These are phyloP conservation scores for Craspedostauros australis DNA, from an alignment of 108 stramenopile species.

Conservation along the genomic window DNA sequence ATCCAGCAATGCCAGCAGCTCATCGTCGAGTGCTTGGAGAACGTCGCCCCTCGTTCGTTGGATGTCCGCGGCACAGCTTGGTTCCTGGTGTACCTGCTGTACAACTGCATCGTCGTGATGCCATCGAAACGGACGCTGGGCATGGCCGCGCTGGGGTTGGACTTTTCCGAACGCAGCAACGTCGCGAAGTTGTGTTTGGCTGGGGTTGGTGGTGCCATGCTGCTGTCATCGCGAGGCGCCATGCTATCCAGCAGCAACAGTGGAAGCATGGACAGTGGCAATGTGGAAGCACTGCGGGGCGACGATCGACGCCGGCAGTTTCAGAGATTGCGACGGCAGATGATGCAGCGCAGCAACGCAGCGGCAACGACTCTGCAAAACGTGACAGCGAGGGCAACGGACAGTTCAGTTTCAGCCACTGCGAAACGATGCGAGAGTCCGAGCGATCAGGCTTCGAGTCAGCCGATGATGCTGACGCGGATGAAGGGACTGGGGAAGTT, in stretches of 20 bases:
- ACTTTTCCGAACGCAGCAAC: neutral
- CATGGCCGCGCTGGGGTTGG: conserved; percentile 27
- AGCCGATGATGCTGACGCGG: too few species aligned
- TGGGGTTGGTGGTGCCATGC: neutral
- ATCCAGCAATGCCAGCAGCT: conserved; percentile 19
- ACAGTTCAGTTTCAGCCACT: too few species aligned
- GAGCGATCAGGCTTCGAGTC: too few species aligned
- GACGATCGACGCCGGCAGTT: conserved; percentile 14
- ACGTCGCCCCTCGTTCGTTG: neutral
- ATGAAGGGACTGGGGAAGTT: too few species aligned
- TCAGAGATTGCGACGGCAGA: conserved; percentile 18
- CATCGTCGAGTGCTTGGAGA: conserved; percentile 1
- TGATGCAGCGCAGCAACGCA: conserved; percentile 26
- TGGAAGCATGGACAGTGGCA: neutral
- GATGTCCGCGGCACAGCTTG: neutral
- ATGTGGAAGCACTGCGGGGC: conserved; percentile 18
- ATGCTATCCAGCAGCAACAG: neutral
- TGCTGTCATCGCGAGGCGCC: neutral
- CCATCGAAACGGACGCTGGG: conserved; percentile 20
- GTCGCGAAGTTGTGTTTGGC: too few species aligned
- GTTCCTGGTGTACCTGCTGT: conserved; percentile 18
- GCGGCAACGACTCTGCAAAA: too few species aligned
- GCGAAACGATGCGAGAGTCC: too few species aligned
- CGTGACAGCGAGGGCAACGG: too few species aligned
- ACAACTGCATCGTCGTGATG: conserved; percentile 5